phyloP scores from a whole-genome alignment of 352 stramenopile genomes.

The Globisporangium okanoganense region DNA sequence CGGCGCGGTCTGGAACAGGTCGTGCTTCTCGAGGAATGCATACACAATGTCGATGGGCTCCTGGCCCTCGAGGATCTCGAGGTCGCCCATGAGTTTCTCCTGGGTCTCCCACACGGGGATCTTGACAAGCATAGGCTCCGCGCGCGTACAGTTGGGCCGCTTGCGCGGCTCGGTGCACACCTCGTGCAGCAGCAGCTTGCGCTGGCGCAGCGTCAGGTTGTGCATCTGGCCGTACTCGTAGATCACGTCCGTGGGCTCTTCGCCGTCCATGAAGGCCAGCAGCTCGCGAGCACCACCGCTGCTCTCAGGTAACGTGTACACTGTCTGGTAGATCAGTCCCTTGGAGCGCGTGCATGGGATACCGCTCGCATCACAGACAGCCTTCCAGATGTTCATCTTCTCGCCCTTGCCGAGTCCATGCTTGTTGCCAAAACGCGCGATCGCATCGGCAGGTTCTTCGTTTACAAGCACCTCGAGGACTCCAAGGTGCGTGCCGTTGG shows the following conservation, averaged over 20 bases:
- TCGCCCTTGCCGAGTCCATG: slow-evolving; percentile 50
- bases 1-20: slow-evolving; percentile 76
- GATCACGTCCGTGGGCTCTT: slow-evolving; percentile 73
- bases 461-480: slow-evolving; percentile 54
- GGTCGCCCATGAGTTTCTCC: slow-evolving; percentile 63
- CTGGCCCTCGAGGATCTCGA: slow-evolving; percentile 74
- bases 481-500: slow-evolving; percentile 59
- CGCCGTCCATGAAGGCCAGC: slow-evolving; percentile 65
- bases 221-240: slow-evolving; percentile 70
- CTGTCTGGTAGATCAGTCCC: slow-evolving; percentile 57
- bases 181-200: slow-evolving; percentile 62
- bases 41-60: slow-evolving; percentile 82
- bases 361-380: slow-evolving; percentile 50
- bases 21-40: slow-evolving; percentile 83
- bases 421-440: slow-evolving; percentile 72
- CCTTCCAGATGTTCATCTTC: slow-evolving; percentile 49
- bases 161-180: slow-evolving; percentile 63
- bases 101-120: slow-evolving; percentile 76
- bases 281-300: slow-evolving; percentile 36
- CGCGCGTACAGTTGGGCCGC: slow-evolving; percentile 71
- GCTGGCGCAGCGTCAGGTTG: slow-evolving; percentile 61
- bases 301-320: slow-evolving; percentile 53
- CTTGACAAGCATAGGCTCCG: slow-evolving; percentile 66
- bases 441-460: slow-evolving; percentile 69
- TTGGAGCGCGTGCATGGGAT: slow-evolving; percentile 48